A percentile compares a stretch with the other conserved stretches of the same genome.
Evolutionary conservation across 1,284 basidiomycete genomes (phyloP).

Genomic region (Phellopilus nigrolimitatus): DNA sequence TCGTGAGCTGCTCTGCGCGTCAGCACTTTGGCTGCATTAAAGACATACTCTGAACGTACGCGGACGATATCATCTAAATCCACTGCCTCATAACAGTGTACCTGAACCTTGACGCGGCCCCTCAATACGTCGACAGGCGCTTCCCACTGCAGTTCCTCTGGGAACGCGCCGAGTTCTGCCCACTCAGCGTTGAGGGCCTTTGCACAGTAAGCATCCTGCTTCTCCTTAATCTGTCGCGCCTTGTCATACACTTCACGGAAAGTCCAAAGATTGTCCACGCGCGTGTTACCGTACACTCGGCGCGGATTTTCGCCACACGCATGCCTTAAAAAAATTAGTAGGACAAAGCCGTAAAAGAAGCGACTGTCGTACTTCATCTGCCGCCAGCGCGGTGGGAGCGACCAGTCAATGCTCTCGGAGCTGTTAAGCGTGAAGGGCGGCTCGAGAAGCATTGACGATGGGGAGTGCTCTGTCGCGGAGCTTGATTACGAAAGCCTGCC

Average conservation of each 20-base stretch:
- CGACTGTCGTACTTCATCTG: conserved; percentile 51
- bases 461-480: conserved; percentile 52
- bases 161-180: conserved; percentile 59
- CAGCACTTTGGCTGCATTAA: not conserved
- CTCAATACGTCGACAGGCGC: conserved; percentile 83
- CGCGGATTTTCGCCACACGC: conserved; percentile 39
- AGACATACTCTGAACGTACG: conserved; percentile 36
- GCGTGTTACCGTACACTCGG: conserved; percentile 34
- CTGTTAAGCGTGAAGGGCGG: conserved; percentile 47
- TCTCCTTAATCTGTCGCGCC: conserved; percentile 67
- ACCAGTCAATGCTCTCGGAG: conserved; percentile 27
- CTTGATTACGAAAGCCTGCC: conserved; percentile 69
- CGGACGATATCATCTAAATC: conserved; percentile 76
- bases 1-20: conserved; percentile 51
- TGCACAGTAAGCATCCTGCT: conserved; percentile 70
- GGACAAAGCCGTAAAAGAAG: not conserved
- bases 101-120: conserved; percentile 74
- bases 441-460: conserved; percentile 62
- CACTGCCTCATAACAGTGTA: conserved; percentile 76
- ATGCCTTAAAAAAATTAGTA: conserved; percentile 27
- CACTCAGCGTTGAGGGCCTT: conserved; percentile 57
- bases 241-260: conserved; percentile 57
- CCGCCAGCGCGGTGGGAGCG: conserved; percentile 43
- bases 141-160: conserved; percentile 80
- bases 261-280: conserved; percentile 43